Evolutionary conservation across 164 flowering plant genomes (phyloP).

Genomic region (Liriodendron chinense): DNA sequence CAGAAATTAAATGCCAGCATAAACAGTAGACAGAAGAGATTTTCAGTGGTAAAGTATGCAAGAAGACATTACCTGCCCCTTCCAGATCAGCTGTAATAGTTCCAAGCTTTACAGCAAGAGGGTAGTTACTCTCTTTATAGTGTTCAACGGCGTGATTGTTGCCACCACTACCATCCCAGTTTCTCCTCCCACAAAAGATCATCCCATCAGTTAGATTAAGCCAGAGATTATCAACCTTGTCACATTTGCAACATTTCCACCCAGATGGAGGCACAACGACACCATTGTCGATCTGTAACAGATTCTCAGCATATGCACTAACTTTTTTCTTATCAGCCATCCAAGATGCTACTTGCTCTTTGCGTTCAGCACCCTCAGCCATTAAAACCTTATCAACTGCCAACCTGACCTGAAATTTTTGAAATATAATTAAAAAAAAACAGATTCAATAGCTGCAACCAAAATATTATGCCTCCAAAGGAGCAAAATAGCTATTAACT

Average conservation of each 20-base stretch:
- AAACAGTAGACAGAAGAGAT: background rate
- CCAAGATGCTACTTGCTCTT: conserved; percentile 88
- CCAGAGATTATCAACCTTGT: conserved; percentile 93
- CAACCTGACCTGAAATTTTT: conserved; percentile 63
- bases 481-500: background rate
- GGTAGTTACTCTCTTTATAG: conserved; percentile 69
- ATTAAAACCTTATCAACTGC: conserved; percentile 80
- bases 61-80: conserved; percentile 72
- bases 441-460: background rate
- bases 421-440: background rate
- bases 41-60: background rate
- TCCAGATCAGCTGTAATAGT: conserved; percentile 93
- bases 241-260: conserved; percentile 93
- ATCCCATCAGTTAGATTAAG: conserved; percentile 90
- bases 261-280: conserved; percentile 81
- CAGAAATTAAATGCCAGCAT: background rate
- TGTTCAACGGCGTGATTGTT: conserved; percentile 94
- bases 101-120: conserved; percentile 97
- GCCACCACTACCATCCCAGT: conserved; percentile 97
- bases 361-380: conserved; percentile 85
- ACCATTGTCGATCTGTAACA: conserved; percentile 75
- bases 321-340: conserved; percentile 73
- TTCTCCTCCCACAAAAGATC: conserved; percentile 95
- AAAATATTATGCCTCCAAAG: background rate
- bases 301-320: conserved; percentile 64